Evolutionary conservation across 164 flowering plant species (phyloP), one percentile per base, ranked within the genome.

Genomic region (Paratinospora sagittata): DNA sequence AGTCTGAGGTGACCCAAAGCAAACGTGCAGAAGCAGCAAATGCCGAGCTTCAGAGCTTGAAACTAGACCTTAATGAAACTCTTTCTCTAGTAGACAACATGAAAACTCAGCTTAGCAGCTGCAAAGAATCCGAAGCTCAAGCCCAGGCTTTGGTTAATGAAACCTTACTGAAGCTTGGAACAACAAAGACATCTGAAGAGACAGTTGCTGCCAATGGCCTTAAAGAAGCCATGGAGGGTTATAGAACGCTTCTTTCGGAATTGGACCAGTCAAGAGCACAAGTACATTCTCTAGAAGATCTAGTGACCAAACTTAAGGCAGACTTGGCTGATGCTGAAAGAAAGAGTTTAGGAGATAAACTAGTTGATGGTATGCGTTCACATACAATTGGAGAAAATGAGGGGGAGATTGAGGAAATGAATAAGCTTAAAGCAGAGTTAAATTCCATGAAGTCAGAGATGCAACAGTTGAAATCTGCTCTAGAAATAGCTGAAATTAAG

Each of bases 81-180:
- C 82, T 74, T 36, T 76, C 78, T 30, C 72, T 92, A 11, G 75
- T 88, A 3, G 92, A 87, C 65, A 80, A 77, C 73, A 80, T 91
- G 85, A 86, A 84, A 69, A 61, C 49, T 37, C 83, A 91, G 79
- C 78, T 95, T 26, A 78, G 43, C 47, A 80, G 82, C 19, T 80
- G 85, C 76, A 80, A 83, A 74, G 88, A 85, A 77, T 91, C 96
- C 0, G 99, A 92, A 78, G 84, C 87, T 78, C 78, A 72, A 33
- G 93, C 92, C 33, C 82, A 85, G 62, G 80, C 75, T n/a, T 36
- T 84, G 37, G 85, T 78, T 55, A 70, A 71, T 43, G 88, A 89
- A 66, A 89, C 96, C 41, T 80, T 87, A 58, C 45, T 70, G 47
- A 89, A 89, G 73, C 79, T 95, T 34, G 88, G 88, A 78, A 73